Evolutionary conservation across 2,329 filamentous ascomycete species (phyloP), one percentile per base, ranked within the genome.

Genomic region (Coniochaeta sp.): DNA sequence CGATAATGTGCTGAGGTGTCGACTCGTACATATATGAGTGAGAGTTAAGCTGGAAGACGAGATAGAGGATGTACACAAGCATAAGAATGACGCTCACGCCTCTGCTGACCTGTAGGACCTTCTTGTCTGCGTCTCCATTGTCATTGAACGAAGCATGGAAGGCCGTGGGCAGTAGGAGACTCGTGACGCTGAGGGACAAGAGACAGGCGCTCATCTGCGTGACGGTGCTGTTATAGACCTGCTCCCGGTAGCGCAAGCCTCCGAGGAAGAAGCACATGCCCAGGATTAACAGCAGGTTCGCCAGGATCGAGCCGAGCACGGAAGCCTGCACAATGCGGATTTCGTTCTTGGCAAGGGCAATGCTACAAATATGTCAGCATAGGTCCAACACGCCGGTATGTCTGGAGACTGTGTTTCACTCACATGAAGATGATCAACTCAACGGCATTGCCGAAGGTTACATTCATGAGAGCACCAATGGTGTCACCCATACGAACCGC

Each of bases 251-350:
- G 56, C 90, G 85, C 51, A 96, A 73, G 56, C 91, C 91, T 63
- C 91, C 91, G 22, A 95, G 71, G 50, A 95, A 79, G 68, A 96
- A 96, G 52, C 85, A 85, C 90, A 96, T 96, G 62, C 91, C 91
- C 60, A 96, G 72, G 63, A 95, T 95, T 55, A 96, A 78, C 24
- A 96, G 76, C 52, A 96, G 71, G 63, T 96, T 96, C 57, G 91
- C 87, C 57, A 96, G 73, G 60, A 96, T 95, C 1, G 90, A 95
- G 38, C 91, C 91, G 27, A 96, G 77, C 49, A 96, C 74, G 0
- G 91, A 95, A 13, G 91, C 90, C 69, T 96, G 91, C 22, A 96
- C 91, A 59, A 96, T 92, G 54, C 88, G 84, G 55, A 96, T 94
- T 73, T 96, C 83, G 68, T 89, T 76, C 77, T 90, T 89, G 60